These are phyloP conservation scores for Adansonia madagascariensis DNA, from an alignment of 441 rosid species.

Conservation along the genomic window DNA sequence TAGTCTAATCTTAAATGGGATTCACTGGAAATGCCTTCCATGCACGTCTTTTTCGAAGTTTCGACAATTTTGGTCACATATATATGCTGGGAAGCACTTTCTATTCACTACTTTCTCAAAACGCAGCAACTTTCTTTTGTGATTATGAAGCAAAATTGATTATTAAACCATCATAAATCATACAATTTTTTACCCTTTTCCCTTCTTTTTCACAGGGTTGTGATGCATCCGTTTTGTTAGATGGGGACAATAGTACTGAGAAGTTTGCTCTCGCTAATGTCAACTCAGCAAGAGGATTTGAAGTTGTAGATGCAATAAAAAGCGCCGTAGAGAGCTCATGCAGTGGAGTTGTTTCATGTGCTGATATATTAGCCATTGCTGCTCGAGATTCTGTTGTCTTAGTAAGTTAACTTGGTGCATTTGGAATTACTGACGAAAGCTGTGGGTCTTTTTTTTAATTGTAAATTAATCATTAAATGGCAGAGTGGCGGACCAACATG, in stretches of 20 bases:
- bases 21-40: neutral
- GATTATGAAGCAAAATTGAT: neutral
- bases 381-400: constrained; percentile 60
- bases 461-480: constrained; percentile 15
- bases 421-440: neutral
- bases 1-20: neutral
- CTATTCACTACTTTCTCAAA: neutral
- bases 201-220: constrained; percentile 49
- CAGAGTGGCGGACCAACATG: constrained; percentile 65
- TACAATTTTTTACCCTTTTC: neutral
- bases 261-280: constrained; percentile 48
- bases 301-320: constrained; percentile 59
- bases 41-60: neutral
- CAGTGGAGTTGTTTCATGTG: constrained; percentile 63
- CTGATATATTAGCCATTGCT: constrained; percentile 63
- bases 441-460: neutral
- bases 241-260: constrained; percentile 51
- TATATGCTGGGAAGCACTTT: neutral
- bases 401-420: constrained; percentile 34
- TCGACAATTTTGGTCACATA: neutral
- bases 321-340: constrained; percentile 54
- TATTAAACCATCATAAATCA: neutral
- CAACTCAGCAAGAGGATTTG: constrained; percentile 64
- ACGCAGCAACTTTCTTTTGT: neutral
- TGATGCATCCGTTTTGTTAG: constrained; percentile 66